Conservation (phyloP, 495 filamentous ascomycete species). For the Hypomontagnella monticulosa region DNA sequence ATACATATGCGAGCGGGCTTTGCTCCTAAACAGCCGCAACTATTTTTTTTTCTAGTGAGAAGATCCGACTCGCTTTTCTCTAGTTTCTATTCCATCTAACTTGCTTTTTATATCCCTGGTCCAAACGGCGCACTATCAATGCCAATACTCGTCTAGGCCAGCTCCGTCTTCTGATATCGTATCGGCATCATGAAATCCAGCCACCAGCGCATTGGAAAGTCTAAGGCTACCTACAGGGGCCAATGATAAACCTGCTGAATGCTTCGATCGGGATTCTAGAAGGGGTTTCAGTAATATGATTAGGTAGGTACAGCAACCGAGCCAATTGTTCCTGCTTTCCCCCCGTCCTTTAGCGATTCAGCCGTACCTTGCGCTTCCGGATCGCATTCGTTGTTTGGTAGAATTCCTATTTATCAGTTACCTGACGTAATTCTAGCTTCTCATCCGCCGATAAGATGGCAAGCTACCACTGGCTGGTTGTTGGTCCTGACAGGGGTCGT, state of each 20-base stretch:
- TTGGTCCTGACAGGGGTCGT: slow-evolving; percentile 16
- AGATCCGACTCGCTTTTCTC: not conserved
- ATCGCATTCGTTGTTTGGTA: not conserved
- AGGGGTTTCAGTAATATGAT: not conserved
- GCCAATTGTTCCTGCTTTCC: slow-evolving; percentile 19
- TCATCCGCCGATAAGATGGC: slow-evolving; percentile 44
- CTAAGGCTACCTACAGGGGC: not conserved
- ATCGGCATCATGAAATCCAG: slow-evolving; percentile 26
- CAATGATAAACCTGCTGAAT: slow-evolving; percentile 20
- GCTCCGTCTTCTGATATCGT: slow-evolving; percentile 23
- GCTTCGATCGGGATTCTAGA: slow-evolving; percentile 31
- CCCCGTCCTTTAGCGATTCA: slow-evolving; percentile 29
- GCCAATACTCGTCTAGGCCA: slow-evolving; percentile 12
- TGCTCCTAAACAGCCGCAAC: slow-evolving; percentile 19
- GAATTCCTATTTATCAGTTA: slow-evolving; percentile 31
- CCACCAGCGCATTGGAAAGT: slow-evolving; percentile 16
- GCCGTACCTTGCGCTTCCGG: slow-evolving; percentile 27
- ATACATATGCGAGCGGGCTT: slow-evolving; percentile 17
- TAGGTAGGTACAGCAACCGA: not conserved
- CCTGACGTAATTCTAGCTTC: slow-evolving; percentile 48
- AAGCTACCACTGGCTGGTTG: slow-evolving; percentile 31
- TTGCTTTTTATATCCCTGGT: slow-evolving; percentile 26
- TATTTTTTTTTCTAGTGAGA: not conserved
- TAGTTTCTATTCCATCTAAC: not conserved
- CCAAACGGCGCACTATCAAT: slow-evolving; percentile 23